A percentile compares a stretch with the other conserved stretches of the same genome.
These are phyloP conservation scores for Platanthera guangdongensis DNA, from an alignment of 106 monocot species.

Conservation along the genomic window DNA sequence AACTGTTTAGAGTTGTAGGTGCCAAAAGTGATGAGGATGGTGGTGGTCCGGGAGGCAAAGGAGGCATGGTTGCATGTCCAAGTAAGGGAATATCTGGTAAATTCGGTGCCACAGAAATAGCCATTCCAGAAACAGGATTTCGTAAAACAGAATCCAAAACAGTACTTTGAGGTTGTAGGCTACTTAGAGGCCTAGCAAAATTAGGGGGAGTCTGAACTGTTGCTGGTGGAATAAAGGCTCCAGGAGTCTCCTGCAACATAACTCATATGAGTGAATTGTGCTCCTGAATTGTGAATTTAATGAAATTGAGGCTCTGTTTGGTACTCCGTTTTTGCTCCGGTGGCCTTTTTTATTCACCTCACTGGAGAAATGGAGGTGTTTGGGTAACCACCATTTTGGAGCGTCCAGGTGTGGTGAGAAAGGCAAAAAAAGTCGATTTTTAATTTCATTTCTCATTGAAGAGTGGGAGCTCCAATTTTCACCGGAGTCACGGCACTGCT, in stretches of 20 bases:
- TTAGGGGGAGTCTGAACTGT: conserved; percentile 17
- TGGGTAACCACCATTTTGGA: too few relatives aligned
- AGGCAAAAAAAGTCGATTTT: too few relatives aligned
- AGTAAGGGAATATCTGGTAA: conserved; percentile 15
- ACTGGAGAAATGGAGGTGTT: too few relatives aligned
- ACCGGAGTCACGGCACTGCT: too few relatives aligned
- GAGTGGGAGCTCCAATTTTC: too few relatives aligned
- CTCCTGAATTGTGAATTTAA: conserved; percentile 23
- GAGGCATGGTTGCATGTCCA: conserved; percentile 34
- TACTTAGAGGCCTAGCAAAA: conserved; percentile 23
- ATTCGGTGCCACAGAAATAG: conserved; percentile 18
- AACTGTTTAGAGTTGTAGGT: conserved; percentile 22
- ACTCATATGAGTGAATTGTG: conserved; percentile 5
- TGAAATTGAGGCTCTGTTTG: background rate
- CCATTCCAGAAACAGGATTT: conserved; percentile 18
- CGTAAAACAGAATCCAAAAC: conserved; percentile 12
- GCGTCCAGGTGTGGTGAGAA: too few relatives aligned
- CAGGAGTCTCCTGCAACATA: conserved; percentile 23
- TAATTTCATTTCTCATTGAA: too few relatives aligned
- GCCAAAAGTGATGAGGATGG: conserved; percentile 26
- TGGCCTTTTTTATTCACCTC: too few relatives aligned
- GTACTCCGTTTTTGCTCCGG: too few relatives aligned
- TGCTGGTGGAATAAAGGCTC: conserved; percentile 21
- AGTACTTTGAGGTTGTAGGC: conserved; percentile 15
- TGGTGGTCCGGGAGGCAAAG: conserved; percentile 64